Evolutionary conservation across 2,329 filamentous ascomycete species (phyloP).

Genomic region (Fusarium tupiense): DNA sequence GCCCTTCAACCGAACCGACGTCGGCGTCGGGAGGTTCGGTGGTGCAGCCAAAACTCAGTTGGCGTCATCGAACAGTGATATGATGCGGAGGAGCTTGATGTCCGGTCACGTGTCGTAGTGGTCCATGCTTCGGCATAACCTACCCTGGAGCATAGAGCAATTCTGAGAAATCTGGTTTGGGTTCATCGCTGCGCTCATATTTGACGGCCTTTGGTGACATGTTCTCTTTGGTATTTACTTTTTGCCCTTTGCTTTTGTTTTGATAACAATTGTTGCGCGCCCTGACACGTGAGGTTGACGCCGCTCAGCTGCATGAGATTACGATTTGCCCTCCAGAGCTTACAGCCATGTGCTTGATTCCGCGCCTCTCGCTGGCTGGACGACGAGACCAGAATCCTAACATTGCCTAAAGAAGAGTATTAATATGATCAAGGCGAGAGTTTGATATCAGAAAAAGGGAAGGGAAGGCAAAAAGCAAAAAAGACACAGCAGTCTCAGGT

Average conservation of each 20-base stretch:
- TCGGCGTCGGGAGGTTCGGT: constrained; percentile 15
- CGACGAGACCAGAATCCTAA: constrained; percentile 6
- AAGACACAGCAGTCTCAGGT: background rate
- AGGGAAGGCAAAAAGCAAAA: background rate
- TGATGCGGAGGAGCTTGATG: background rate
- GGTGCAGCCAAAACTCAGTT: background rate
- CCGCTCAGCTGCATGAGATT: constrained; percentile 1
- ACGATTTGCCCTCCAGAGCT: background rate
- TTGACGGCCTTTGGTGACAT: background rate
- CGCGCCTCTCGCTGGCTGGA: constrained; percentile 18
- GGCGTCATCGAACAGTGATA: constrained; percentile 34
- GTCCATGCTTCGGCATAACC: rapidly evolving
- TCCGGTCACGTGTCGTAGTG: background rate
- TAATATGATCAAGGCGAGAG: background rate
- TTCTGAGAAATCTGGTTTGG: background rate
- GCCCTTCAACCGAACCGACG: constrained; percentile 8
- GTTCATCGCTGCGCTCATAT: background rate
- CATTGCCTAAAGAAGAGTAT: background rate
- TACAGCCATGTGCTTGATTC: constrained; percentile 7
- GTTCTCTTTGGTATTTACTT: background rate
- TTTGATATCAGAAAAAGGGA: background rate
- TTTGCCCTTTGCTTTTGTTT: background rate
- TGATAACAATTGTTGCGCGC: background rate
- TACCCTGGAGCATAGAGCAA: background rate
- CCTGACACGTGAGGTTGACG: background rate